Conservation (phyloP, 306 rosid genomes). For the Vigna hirtella region DNA sequence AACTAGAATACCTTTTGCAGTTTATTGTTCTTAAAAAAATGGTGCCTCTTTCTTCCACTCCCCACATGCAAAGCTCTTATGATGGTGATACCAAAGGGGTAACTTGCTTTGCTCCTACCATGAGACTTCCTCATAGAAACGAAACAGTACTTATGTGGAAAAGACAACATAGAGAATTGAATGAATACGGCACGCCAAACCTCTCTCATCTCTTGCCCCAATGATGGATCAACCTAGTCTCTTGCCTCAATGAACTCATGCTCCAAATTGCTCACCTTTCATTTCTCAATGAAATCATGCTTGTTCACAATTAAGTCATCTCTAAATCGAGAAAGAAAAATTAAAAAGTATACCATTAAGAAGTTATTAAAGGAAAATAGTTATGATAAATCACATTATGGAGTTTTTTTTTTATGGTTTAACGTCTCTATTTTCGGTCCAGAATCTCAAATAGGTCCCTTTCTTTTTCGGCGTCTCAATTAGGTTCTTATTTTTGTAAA, state of each 20-base stretch:
- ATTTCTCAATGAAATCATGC: not conserved
- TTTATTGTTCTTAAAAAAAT: not conserved
- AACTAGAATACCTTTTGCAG: not conserved
- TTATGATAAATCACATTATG: too few relatives aligned
- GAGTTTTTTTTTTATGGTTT: too few relatives aligned
- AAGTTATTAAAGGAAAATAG: too few relatives aligned
- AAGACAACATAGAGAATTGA: conserved; percentile 36
- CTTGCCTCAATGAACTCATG: conserved; percentile 21
- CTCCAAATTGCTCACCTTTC: not conserved
- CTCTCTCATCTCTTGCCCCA: conserved; percentile 4
- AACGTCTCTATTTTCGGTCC: too few relatives aligned
- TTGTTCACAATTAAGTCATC: not conserved
- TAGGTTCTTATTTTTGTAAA: too few relatives aligned
- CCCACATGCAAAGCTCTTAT: not conserved
- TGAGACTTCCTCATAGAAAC: not conserved
- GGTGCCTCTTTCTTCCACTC: not conserved
- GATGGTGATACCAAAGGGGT: conserved; percentile 24
- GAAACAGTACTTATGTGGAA: conserved; percentile 10
- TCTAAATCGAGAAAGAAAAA: too few relatives aligned
- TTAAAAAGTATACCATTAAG: too few relatives aligned
- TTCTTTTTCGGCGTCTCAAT: too few relatives aligned
- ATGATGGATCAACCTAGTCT: not conserved
- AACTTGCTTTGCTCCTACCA: not conserved
- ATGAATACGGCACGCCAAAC: conserved; percentile 62
- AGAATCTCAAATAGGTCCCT: too few relatives aligned